phyloP scores from a whole-genome alignment of 352 stramenopile species.

The Pythium plurisporium region DNA sequence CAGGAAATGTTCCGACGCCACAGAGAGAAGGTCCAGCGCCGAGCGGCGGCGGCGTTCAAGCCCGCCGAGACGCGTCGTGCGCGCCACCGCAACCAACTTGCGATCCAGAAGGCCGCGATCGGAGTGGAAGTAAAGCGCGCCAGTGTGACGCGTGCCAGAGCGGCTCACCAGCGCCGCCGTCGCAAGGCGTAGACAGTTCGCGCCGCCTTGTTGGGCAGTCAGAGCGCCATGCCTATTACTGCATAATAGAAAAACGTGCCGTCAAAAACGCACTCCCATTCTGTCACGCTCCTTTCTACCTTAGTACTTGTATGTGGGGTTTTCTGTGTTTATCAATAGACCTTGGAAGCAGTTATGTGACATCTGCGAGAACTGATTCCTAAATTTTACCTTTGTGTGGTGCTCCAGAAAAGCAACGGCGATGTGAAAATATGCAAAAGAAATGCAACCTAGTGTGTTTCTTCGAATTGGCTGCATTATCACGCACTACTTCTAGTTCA shows the following conservation, averaged over 20 bases:
- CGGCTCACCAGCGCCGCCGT: neutral
- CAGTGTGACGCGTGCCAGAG: too few species aligned
- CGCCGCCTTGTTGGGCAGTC: neutral
- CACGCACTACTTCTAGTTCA: neutral
- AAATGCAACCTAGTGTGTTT: neutral
- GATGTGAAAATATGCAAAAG: neutral
- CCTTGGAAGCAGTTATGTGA: neutral
- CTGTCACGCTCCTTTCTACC: too few species aligned
- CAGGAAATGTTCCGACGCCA: neutral
- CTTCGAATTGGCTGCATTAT: neutral
- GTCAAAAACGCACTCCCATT: too few species aligned
- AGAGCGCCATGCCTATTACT: neutral
- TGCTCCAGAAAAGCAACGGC: neutral
- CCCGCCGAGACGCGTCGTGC: neutral
- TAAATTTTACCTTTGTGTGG: slow-evolving; percentile 2
- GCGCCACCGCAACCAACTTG: neutral
- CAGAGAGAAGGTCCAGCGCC: neutral
- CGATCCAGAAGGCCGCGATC: neutral
- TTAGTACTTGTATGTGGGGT: too few species aligned
- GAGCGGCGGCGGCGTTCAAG: neutral
- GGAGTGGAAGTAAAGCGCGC: neutral
- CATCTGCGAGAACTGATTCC: neutral
- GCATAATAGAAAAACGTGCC: too few species aligned
- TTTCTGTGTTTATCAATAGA: too few species aligned
- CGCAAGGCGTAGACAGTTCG: neutral